These are phyloP conservation scores for Alternaria burnsii DNA, from an alignment of 2,329 filamentous ascomycete species.

Conservation along the genomic window DNA sequence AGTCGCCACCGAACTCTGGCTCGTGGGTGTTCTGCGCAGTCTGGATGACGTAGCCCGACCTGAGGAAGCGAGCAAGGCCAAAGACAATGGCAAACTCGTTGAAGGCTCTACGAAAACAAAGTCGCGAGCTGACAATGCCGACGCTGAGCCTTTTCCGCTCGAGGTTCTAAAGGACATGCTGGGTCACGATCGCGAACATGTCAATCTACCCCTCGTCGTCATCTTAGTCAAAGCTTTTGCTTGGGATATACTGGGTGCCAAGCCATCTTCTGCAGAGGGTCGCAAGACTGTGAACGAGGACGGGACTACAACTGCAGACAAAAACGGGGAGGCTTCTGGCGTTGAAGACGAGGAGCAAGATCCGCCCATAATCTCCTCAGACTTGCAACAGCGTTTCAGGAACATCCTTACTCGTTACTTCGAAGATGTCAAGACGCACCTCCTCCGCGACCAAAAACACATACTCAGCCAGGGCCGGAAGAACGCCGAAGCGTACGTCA, in stretches of 20 bases:
- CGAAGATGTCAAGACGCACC: slow-evolving; percentile 88
- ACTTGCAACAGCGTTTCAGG: slow-evolving; percentile 84
- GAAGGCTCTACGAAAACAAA: slow-evolving; percentile 70
- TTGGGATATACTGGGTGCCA: slow-evolving; percentile 92
- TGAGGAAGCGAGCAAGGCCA: slow-evolving; percentile 69
- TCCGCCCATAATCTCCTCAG: slow-evolving; percentile 75
- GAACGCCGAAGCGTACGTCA: slow-evolving; percentile 97
- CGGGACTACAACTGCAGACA: slow-evolving; percentile 69
- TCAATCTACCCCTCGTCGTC: slow-evolving; percentile 89
- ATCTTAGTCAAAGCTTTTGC: slow-evolving; percentile 95
- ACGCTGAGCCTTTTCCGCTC: slow-evolving; percentile 90
- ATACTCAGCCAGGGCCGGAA: slow-evolving; percentile 86
- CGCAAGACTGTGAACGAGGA: slow-evolving; percentile 86
- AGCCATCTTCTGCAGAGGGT: slow-evolving; percentile 74
- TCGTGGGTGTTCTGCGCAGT: slow-evolving; percentile 86
- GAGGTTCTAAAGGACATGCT: slow-evolving; percentile 98
- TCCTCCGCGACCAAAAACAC: slow-evolving; percentile 90
- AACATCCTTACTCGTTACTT: slow-evolving; percentile 89
- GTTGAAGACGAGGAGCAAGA: slow-evolving; percentile 68
- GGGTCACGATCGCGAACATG: slow-evolving; percentile 90
- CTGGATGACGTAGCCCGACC: slow-evolving; percentile 73
- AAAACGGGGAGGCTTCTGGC: slow-evolving; percentile 61
- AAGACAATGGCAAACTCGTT: slow-evolving; percentile 62
- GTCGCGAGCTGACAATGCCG: slow-evolving; percentile 67
- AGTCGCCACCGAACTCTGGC: slow-evolving; percentile 94